Conservation (phyloP, 176 grass and related monocot species). For the Carex scoparia region DNA sequence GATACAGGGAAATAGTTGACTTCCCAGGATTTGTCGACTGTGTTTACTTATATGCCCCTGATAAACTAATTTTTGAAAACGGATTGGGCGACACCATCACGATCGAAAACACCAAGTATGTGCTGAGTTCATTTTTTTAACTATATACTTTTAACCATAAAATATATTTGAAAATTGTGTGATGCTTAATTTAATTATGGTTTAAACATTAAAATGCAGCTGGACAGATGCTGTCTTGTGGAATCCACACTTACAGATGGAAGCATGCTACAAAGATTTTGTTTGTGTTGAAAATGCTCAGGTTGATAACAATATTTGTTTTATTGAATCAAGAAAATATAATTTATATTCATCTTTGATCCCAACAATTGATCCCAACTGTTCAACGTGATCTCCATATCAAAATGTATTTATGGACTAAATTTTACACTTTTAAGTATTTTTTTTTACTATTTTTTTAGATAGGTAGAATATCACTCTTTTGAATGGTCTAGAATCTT, state of each 20-base stretch:
- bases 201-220: slow-evolving; percentile 37
- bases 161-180: slow-evolving; percentile 11
- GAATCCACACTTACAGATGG: slow-evolving; percentile 96
- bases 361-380: too few species aligned
- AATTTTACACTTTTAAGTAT: too few species aligned
- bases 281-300: slow-evolving; percentile 97
- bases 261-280: slow-evolving; percentile 93
- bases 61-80: slow-evolving; percentile 67
- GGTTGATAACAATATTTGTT: slow-evolving; percentile 27
- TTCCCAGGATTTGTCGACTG: slow-evolving; percentile 95
- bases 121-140: slow-evolving; percentile 15
- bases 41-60: slow-evolving; percentile 68
- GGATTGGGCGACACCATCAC: slow-evolving; percentile 84
- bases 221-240: slow-evolving; percentile 95
- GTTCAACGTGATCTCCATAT: too few species aligned
- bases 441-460: too few species aligned
- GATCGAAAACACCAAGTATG: slow-evolving; percentile 79
- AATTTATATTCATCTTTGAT: neutral
- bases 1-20: slow-evolving; percentile 68
- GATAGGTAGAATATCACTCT: too few species aligned
- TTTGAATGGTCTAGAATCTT: too few species aligned
- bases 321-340: neutral
- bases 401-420: too few species aligned
- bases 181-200: slow-evolving; percentile 25
- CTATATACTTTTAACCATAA: neutral